Conservation (phyloP, 305 asterid genomes). For the Withania somnifera region DNA sequence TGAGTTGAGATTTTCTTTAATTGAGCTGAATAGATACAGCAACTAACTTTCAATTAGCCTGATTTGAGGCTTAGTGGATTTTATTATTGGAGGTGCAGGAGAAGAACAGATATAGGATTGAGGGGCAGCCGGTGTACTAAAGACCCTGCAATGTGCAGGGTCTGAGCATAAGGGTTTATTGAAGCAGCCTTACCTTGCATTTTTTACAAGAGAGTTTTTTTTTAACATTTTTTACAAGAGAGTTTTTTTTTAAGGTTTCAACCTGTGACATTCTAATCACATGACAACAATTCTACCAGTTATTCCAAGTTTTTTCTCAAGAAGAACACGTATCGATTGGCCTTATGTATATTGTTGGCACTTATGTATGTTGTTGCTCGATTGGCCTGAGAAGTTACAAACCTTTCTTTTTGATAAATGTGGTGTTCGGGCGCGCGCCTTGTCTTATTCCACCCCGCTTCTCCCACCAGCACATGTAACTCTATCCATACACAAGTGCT, state of each 20-base stretch:
- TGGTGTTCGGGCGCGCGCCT: not conserved
- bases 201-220: no score
- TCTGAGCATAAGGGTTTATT: no score
- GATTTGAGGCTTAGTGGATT: not conserved
- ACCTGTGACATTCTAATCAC: no score
- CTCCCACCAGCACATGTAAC: not conserved
- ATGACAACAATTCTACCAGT: no score
- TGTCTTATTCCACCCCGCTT: not conserved
- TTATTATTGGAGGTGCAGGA: not conserved
- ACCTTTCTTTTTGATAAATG: not conserved
- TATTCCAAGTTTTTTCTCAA: no score
- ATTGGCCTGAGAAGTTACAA: not conserved
- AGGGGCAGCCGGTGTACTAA: no score
- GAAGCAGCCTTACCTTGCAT: no score
- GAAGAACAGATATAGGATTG: not conserved
- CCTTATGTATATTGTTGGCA: not conserved
- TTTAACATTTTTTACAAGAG: no score
- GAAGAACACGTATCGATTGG: no score
- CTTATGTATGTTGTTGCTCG: not conserved
- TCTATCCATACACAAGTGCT: not conserved
- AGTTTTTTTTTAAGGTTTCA: no score
- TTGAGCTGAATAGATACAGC: not conserved
- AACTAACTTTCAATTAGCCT: not conserved
- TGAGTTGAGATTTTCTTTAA: not conserved
- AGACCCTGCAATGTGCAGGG: no score